A percentile compares a stretch with the other conserved stretches of the same genome.
These are phyloP conservation scores for Puccinia brachypodii DNA, from an alignment of 1,284 basidiomycete species.

Conservation along the genomic window DNA sequence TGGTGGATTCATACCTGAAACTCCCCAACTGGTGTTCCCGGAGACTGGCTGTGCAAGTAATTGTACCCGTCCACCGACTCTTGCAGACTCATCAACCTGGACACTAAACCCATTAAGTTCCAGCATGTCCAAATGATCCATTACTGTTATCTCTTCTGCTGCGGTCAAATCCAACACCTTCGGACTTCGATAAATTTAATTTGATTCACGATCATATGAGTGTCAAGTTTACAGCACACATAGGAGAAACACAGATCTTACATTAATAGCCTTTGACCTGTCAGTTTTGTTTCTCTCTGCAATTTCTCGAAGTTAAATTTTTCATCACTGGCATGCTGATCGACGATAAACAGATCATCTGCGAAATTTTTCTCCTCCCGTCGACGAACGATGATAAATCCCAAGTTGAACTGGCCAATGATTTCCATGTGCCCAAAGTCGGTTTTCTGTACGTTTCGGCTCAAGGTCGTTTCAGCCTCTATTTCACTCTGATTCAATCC, in stretches of 20 bases:
- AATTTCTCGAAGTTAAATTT: slow-evolving; percentile 97
- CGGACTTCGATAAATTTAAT: slow-evolving; percentile 63
- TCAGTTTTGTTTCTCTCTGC: slow-evolving; percentile 80
- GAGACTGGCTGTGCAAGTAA: slow-evolving; percentile 85
- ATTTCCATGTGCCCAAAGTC: slow-evolving; percentile 84
- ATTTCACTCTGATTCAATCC: slow-evolving; percentile 65
- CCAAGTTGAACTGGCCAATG: slow-evolving; percentile 92
- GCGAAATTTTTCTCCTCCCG: slow-evolving; percentile 51
- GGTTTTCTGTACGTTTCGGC: slow-evolving; percentile 79
- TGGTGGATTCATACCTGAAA: slow-evolving; percentile 61
- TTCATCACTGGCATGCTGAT: slow-evolving; percentile 80
- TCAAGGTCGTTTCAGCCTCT: slow-evolving; percentile 71
- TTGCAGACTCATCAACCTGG: slow-evolving; percentile 63
- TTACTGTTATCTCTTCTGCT: slow-evolving; percentile 81
- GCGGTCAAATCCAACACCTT: slow-evolving; percentile 78
- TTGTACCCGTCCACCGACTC: slow-evolving; percentile 64
- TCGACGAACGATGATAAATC: slow-evolving; percentile 85
- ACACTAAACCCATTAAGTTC: slow-evolving; percentile 85
- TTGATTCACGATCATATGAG: not conserved
- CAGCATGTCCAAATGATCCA: slow-evolving; percentile 80
- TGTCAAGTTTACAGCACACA: not conserved
- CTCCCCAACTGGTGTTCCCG: slow-evolving; percentile 79
- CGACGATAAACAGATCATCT: slow-evolving; percentile 76
- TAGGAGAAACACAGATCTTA: slow-evolving; percentile 58
- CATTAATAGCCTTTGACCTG: slow-evolving; percentile 80